phyloP scores from a whole-genome alignment of 2,329 filamentous ascomycete genomes.

The Phialophora chinensis region DNA sequence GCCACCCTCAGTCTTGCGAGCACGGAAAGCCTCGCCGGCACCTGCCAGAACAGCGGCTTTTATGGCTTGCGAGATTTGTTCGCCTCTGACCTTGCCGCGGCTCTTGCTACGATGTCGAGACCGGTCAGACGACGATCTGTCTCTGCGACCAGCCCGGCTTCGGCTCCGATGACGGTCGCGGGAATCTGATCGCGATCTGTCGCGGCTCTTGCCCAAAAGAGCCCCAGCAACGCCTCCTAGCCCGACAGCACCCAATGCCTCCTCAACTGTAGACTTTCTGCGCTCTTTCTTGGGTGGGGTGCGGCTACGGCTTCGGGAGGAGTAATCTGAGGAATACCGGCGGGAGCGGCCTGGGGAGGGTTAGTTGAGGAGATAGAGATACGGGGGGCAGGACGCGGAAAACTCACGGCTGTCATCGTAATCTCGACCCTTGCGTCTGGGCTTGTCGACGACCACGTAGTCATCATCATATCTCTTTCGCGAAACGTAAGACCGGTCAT shows the following conservation, averaged over 20 bases:
- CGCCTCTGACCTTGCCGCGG: slow-evolving; percentile 45
- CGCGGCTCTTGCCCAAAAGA: slow-evolving; percentile 62
- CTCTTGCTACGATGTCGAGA: slow-evolving; percentile 61
- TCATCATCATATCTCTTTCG: slow-evolving; percentile 53
- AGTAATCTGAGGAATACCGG: slow-evolving; percentile 45
- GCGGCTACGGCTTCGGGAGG: slow-evolving; percentile 49
- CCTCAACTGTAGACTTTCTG: slow-evolving; percentile 55
- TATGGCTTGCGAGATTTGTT: slow-evolving; percentile 81
- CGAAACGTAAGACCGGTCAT: slow-evolving; percentile 50
- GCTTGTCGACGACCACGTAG: slow-evolving; percentile 42
- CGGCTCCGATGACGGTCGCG: slow-evolving; percentile 60
- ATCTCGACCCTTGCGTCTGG: slow-evolving; percentile 28
- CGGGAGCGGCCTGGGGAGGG: slow-evolving; percentile 33
- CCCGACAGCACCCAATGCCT: slow-evolving; percentile 62
- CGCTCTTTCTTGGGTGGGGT: slow-evolving; percentile 46
- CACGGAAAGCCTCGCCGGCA: slow-evolving; percentile 88
- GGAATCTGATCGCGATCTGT: slow-evolving; percentile 67
- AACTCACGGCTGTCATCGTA: slow-evolving; percentile 44
- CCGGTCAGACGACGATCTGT: slow-evolving; percentile 54
- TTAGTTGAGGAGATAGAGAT: slow-evolving; percentile 11
- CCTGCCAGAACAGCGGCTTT: slow-evolving; percentile 90
- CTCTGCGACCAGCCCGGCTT: slow-evolving; percentile 45
- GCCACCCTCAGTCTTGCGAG: slow-evolving; percentile 83
- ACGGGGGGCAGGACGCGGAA: slow-evolving; percentile 21
- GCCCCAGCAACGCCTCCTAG: slow-evolving; percentile 61